A percentile compares a stretch with the other conserved stretches of the same genome.
phyloP scores from a whole-genome alignment of 2,329 filamentous ascomycete genomes.

The Botrytis medusae region DNA sequence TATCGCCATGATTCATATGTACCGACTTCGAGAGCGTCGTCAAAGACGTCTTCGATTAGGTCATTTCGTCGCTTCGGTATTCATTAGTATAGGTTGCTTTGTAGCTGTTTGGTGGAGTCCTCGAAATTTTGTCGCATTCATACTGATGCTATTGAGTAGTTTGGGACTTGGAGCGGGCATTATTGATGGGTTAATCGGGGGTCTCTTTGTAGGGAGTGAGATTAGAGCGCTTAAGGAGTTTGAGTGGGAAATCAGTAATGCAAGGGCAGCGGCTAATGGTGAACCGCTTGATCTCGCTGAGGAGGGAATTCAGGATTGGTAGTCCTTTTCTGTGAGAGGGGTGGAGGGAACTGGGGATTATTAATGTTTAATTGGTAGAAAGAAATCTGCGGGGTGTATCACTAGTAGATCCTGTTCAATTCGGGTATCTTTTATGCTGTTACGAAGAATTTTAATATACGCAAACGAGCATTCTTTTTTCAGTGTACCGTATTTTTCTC shows the following conservation, averaged over 20 bases:
- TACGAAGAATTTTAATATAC: background rate
- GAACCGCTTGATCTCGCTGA: constrained; percentile 28
- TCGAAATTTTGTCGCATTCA: constrained; percentile 72
- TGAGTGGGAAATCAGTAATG: constrained; percentile 84
- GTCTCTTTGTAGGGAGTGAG: constrained; percentile 84
- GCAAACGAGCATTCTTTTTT: background rate
- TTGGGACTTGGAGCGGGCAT: constrained; percentile 73
- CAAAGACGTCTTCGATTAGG: constrained; percentile 70
- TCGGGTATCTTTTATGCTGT: background rate
- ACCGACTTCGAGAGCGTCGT: constrained; percentile 66
- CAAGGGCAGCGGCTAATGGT: constrained; percentile 44
- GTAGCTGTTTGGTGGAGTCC: constrained; percentile 86
- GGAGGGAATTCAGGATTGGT: constrained; percentile 14
- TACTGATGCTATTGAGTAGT: constrained; percentile 77
- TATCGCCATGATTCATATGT: constrained; percentile 65
- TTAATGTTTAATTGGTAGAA: constrained; percentile 9
- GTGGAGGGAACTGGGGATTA: accelerated
- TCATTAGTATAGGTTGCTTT: constrained; percentile 70
- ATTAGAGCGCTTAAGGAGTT: constrained; percentile 84
- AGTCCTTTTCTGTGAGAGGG: background rate
- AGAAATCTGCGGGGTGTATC: background rate
- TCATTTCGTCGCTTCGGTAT: constrained; percentile 70
- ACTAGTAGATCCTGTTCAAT: background rate
- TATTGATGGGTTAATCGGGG: constrained; percentile 80
- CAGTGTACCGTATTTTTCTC: too few species aligned